Percentiles rank a stretch among this genome's conserved stretches.
phyloP scores from a whole-genome alignment of 202 grass and related monocot genomes.

The Eragrostis tef region DNA sequence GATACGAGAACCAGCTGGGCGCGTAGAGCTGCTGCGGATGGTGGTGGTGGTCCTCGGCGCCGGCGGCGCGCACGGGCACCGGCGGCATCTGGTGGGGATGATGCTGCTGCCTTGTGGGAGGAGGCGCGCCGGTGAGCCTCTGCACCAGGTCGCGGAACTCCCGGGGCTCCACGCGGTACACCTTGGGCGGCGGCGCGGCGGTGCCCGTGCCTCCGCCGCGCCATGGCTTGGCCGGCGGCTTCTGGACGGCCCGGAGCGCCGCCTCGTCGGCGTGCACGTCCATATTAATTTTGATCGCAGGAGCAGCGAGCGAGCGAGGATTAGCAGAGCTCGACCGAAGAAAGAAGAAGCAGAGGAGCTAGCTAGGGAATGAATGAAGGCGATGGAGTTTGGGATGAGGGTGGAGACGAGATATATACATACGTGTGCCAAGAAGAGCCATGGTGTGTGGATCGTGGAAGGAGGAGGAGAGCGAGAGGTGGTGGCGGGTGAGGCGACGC shows the following conservation, averaged over 20 bases:
- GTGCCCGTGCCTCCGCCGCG: neutral
- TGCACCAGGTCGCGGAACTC: conserved; percentile 89
- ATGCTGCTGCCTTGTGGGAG: neutral
- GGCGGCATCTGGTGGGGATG: neutral
- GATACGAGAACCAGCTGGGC: conserved; percentile 52
- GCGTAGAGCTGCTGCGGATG: conserved; percentile 39
- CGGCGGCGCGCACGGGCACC: conserved; percentile 13
- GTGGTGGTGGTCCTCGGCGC: neutral
- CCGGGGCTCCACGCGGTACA: conserved; percentile 79
- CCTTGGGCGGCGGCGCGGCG: conserved; percentile 43
- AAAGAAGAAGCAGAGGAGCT: neutral
- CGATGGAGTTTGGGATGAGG: neutral
- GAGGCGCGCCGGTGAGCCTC: conserved; percentile 64
- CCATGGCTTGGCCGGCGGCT: conserved; percentile 66
- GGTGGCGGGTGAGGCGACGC: neutral
- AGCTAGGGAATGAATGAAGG: neutral
- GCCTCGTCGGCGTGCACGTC: conserved; percentile 26
- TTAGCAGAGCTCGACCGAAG: neutral
- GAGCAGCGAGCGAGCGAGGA: too few species aligned
- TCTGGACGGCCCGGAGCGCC: conserved; percentile 53
- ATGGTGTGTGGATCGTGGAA: neutral
- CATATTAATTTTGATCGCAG: neutral
- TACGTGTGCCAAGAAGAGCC: neutral
- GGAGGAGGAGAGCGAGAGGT: neutral
- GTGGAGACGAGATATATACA: neutral